Conservation (phyloP, 2,329 filamentous ascomycete genomes). For the Phoma herbarum region DNA sequence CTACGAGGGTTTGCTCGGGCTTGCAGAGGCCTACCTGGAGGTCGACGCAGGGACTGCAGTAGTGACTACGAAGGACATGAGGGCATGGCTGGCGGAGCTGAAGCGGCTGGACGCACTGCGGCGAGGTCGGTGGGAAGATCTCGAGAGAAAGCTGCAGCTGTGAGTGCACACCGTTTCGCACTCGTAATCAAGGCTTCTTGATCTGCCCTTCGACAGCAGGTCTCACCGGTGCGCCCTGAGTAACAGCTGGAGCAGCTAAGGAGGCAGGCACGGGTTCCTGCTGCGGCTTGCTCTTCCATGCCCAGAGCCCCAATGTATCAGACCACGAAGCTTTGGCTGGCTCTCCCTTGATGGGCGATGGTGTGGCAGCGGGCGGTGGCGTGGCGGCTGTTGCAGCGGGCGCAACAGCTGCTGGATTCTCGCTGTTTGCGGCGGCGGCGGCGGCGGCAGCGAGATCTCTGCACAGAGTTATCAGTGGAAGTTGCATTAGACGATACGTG, state of each 20-base stretch:
- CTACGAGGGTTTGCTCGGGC: conserved; percentile 84
- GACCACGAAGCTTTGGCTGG: conserved; percentile 35
- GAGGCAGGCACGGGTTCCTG: conserved; percentile 65
- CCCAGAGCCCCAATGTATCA: conserved; percentile 45
- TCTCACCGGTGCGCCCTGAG: conserved; percentile 67
- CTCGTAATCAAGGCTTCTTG: conserved; percentile 61
- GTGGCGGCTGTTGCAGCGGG: conserved; percentile 19
- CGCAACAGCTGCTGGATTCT: conserved; percentile 26
- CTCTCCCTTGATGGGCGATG: conserved; percentile 24
- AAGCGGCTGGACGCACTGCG: conserved; percentile 77
- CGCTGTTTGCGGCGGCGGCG: conserved; percentile 30
- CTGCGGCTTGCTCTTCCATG: conserved; percentile 38
- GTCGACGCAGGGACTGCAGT: conserved; percentile 51
- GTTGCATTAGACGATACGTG: neutral
- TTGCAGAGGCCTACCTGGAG: conserved; percentile 69
- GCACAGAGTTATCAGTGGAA: conserved; percentile 22
- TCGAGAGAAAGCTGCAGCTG: conserved; percentile 62
- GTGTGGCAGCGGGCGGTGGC: conserved; percentile 17
- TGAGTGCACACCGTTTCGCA: conserved; percentile 28
- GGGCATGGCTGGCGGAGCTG: conserved; percentile 68
- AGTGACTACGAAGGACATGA: conserved; percentile 58
- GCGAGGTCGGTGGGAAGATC: conserved; percentile 76
- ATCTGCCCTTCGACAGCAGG: conserved; percentile 66
- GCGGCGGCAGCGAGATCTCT: conserved; percentile 39
- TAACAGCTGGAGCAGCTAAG: conserved; percentile 64